phyloP scores from a whole-genome alignment of 225 moss, liverwort and hornwort genomes.

The Marchantia paleacea region DNA sequence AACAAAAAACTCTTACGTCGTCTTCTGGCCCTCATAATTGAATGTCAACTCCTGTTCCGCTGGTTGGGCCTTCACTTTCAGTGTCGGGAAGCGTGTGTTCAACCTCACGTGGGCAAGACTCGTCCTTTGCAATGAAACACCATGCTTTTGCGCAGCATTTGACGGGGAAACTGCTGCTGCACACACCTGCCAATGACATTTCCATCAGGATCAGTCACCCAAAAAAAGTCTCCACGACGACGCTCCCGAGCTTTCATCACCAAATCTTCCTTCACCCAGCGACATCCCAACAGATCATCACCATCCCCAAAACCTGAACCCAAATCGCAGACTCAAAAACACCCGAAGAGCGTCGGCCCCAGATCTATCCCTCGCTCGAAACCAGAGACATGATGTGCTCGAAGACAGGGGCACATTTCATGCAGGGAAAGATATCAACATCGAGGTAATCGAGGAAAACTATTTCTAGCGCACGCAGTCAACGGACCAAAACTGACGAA shows the following conservation, averaged over 20 bases:
- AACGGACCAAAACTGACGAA: too few relatives aligned
- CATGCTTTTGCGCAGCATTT: not conserved
- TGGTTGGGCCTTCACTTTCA: slow-evolving; percentile 3
- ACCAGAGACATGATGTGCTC: not conserved
- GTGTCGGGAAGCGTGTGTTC: not conserved
- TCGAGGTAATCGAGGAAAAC: not conserved
- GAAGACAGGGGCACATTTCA: not conserved
- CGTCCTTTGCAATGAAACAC: not conserved
- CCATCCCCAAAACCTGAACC: not conserved
- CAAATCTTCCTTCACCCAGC: too few relatives aligned
- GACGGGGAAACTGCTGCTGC: not conserved
- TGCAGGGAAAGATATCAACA: not conserved
- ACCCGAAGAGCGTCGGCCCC: not conserved
- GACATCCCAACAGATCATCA: not conserved
- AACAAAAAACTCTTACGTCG: slow-evolving; percentile 1
- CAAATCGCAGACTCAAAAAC: not conserved
- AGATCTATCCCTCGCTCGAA: not conserved
- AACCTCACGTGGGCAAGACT: not conserved
- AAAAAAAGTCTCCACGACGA: too few relatives aligned
- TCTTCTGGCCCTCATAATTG: slow-evolving; percentile 10
- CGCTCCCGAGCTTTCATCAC: not conserved
- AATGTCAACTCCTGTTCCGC: slow-evolving; percentile 6
- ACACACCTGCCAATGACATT: not conserved
- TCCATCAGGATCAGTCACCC: not conserved
- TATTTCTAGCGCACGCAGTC: not conserved